Evolutionary conservation across 176 grass and related monocot genomes (phyloP).

Genomic region (Oryza brachyantha): DNA sequence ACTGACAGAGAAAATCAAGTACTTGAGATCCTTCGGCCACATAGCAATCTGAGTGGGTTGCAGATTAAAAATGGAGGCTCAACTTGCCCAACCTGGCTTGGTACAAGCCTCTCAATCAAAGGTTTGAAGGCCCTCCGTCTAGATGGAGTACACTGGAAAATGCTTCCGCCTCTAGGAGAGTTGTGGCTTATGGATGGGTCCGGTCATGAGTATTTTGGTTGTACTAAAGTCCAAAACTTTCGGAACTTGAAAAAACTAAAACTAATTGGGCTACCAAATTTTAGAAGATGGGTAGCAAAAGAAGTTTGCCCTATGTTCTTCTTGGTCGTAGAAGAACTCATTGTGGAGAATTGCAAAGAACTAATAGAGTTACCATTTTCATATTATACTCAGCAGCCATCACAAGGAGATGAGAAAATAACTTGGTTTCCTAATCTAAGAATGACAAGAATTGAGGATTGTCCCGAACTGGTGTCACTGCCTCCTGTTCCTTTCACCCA

Average conservation of each 20-base stretch:
- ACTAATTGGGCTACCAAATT: neutral
- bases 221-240: neutral
- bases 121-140: neutral
- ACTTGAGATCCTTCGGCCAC: neutral
- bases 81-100: neutral
- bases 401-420: neutral
- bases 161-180: neutral
- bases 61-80: neutral
- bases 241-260: neutral
- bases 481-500: neutral
- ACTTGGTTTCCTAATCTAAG: neutral
- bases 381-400: accelerated
- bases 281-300: neutral
- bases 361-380: neutral
- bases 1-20: accelerated
- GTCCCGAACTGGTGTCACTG: neutral
- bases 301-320: neutral
- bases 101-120: neutral
- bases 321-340: neutral
- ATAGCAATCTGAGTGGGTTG: neutral
- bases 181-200: neutral
- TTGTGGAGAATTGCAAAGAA: neutral
- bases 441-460: accelerated
- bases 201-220: too few species aligned
- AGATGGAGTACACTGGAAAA: neutral